phyloP scores from a whole-genome alignment of 768 basidiomycete genomes.

The Calocera cornea region DNA sequence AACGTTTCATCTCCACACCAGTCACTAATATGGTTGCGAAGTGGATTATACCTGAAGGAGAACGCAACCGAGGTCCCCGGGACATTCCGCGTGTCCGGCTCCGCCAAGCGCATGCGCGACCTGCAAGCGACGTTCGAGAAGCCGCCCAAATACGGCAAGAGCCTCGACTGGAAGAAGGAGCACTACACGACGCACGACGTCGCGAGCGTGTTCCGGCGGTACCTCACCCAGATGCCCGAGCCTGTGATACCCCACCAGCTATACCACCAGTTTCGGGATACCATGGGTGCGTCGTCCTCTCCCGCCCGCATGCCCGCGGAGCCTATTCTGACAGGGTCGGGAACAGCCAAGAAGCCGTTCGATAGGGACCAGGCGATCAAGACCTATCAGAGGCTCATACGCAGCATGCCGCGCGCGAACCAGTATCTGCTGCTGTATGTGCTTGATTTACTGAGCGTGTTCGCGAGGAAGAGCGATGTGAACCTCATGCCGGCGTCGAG shows the following conservation, averaged over 20 bases:
- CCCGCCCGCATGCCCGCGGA: neutral
- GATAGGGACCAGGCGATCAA: slow-evolving; percentile 60
- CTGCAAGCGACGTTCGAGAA: slow-evolving; percentile 82
- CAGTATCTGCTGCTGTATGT: slow-evolving; percentile 96
- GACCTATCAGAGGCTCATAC: slow-evolving; percentile 74
- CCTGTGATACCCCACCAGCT: slow-evolving; percentile 86
- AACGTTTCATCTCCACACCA: neutral
- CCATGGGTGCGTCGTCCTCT: slow-evolving; percentile 39
- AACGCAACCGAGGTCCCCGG: slow-evolving; percentile 87
- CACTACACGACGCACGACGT: slow-evolving; percentile 91
- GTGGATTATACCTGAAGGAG: slow-evolving; percentile 89
- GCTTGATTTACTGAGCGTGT: slow-evolving; percentile 87
- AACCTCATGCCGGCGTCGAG: slow-evolving; percentile 94
- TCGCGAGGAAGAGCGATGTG: slow-evolving; percentile 77
- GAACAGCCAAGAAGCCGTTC: slow-evolving; percentile 48
- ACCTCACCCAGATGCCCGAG: slow-evolving; percentile 93
- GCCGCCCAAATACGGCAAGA: slow-evolving; percentile 91
- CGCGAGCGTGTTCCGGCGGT: slow-evolving; percentile 89
- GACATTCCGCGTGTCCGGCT: slow-evolving; percentile 92
- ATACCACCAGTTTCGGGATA: slow-evolving; percentile 80
- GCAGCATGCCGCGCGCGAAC: slow-evolving; percentile 71
- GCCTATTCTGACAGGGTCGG: slow-evolving; percentile 6
- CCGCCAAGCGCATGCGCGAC: slow-evolving; percentile 87
- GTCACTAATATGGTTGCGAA: slow-evolving; percentile 21
- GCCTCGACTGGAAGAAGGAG: slow-evolving; percentile 77